Evolutionary conservation across 441 rosid species (phyloP).

Genomic region (Gossypium gossypioides): DNA sequence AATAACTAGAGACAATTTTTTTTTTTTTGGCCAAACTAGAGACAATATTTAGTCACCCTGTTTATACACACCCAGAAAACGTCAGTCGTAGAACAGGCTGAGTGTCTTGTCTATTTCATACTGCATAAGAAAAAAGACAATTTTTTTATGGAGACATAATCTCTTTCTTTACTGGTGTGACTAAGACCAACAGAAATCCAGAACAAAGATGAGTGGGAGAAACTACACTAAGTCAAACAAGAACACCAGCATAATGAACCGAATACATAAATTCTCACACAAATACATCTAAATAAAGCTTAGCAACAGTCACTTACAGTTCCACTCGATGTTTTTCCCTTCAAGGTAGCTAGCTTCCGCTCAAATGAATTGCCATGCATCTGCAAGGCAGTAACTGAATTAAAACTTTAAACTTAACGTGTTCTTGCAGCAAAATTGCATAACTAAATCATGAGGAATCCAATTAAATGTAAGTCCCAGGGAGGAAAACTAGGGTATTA

Average conservation of each 20-base stretch:
- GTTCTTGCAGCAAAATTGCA: not conserved
- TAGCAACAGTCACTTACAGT: conserved; percentile 38
- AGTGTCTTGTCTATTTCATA: not conserved
- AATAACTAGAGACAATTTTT: no score
- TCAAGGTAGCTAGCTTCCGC: conserved; percentile 65
- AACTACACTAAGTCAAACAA: not conserved
- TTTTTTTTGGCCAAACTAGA: no score
- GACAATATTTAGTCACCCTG: not conserved
- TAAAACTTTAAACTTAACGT: conserved; percentile 1
- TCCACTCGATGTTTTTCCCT: conserved; percentile 46
- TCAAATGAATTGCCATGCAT: conserved; percentile 90
- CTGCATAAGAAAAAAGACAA: not conserved
- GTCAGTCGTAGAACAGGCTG: not conserved
- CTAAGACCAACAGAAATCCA: not conserved
- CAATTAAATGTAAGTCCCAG: not conserved
- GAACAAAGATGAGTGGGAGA: not conserved
- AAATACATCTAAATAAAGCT: conserved; percentile 1
- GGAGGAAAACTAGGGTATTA: not conserved
- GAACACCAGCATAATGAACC: not conserved
- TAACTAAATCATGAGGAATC: not conserved
- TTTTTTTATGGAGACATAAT: not conserved
- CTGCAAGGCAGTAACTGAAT: conserved; percentile 27
- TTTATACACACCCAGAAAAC: not conserved
- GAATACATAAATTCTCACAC: not conserved
- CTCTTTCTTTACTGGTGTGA: not conserved